Conservation (phyloP, 768 basidiomycete species). For the Boletus rubescentipes region DNA sequence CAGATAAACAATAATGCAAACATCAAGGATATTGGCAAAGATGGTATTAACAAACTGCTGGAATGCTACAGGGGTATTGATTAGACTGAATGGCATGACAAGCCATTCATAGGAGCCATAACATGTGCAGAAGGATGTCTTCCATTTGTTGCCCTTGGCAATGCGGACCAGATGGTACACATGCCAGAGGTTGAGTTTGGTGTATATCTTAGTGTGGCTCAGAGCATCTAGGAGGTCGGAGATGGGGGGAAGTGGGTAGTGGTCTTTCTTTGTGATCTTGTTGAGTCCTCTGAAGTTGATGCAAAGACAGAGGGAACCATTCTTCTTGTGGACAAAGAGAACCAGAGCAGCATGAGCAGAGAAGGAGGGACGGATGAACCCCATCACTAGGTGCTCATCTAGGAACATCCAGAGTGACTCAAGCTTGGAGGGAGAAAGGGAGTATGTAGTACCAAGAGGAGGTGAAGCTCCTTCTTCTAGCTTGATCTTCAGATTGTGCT, state of each 20-base stretch:
- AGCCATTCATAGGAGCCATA: too few relatives aligned
- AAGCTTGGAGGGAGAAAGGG: too few relatives aligned
- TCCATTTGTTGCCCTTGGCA: not conserved
- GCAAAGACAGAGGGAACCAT: constrained; percentile 23
- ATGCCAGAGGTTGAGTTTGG: not conserved
- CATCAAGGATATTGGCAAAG: not conserved
- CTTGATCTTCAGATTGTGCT: not conserved
- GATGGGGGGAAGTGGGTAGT: constrained; percentile 20
- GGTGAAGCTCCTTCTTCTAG: too few relatives aligned
- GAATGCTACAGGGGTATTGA: not conserved
- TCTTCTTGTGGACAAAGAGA: too few relatives aligned
- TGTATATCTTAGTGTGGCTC: not conserved
- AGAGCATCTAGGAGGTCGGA: not conserved
- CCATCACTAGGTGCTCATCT: too few relatives aligned
- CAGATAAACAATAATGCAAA: not conserved
- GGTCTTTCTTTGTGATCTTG: constrained; percentile 24
- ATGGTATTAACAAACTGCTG: not conserved
- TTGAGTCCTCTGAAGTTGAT: constrained; percentile 36
- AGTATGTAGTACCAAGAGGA: constrained; percentile 24
- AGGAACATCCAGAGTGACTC: too few relatives aligned
- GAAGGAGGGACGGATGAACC: not conserved
- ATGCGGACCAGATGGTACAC: not conserved
- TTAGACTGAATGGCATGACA: too few relatives aligned
- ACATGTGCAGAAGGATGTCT: too few relatives aligned
- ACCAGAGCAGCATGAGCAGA: not conserved